These are phyloP conservation scores for Stentor roeselii DNA, from an alignment of 73 alveolate genomes.

Conservation along the genomic window DNA sequence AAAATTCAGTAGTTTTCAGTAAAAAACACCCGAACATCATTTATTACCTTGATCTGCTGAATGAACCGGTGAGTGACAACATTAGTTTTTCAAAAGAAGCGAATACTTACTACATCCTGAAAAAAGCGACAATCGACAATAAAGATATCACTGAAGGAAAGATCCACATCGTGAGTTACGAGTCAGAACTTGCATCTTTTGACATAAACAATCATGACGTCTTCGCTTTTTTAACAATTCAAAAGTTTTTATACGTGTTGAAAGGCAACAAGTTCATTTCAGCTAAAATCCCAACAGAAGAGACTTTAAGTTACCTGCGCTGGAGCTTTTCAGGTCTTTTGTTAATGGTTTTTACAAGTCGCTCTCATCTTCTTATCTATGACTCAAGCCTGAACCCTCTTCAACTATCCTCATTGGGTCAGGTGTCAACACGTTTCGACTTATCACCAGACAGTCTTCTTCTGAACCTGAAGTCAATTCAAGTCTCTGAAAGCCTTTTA, in stretches of 20 bases:
- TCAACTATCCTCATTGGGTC: neutral
- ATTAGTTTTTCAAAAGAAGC: slow-evolving; percentile 1
- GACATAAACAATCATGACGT: neutral
- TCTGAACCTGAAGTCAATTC: neutral
- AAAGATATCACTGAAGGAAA: neutral
- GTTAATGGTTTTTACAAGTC: neutral
- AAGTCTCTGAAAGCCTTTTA: neutral
- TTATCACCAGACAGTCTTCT: neutral
- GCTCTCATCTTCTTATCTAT: neutral
- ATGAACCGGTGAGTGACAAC: slow-evolving; percentile 1
- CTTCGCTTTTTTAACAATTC: neutral
- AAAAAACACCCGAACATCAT: neutral
- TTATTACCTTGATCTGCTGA: neutral
- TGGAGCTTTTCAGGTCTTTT: neutral
- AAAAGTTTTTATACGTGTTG: neutral
- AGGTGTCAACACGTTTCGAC: neutral
- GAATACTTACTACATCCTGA: neutral
- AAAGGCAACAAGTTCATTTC: neutral
- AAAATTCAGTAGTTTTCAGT: neutral
- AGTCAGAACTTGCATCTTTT: slow-evolving; percentile 1
- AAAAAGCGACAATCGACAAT: slow-evolving; percentile 9
- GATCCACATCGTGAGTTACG: slow-evolving; percentile 16
- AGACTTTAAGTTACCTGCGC: neutral
- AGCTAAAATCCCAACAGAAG: neutral
- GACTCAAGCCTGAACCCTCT: neutral